Conservation (phyloP, 2,329 filamentous ascomycete genomes). For the Alternaria longipes region DNA sequence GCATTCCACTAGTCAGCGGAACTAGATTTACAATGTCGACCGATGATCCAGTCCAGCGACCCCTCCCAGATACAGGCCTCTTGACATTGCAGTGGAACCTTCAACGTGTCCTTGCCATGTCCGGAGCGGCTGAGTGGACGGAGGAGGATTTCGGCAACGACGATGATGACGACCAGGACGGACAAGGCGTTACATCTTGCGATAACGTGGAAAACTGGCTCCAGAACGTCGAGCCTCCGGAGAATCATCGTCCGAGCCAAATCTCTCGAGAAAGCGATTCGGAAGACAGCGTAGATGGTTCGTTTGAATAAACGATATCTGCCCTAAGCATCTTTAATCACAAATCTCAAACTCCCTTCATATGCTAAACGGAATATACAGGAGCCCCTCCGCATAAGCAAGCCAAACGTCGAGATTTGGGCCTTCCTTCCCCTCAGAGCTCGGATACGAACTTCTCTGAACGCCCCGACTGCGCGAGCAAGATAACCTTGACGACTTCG, state of each 20-base stretch:
- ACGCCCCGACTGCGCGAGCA: not conserved
- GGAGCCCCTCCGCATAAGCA: constrained; percentile 1
- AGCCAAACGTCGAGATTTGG: not conserved
- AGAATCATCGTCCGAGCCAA: constrained; percentile 10
- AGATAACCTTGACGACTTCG: not conserved
- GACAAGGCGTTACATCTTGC: not conserved
- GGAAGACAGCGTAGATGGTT: constrained; percentile 20
- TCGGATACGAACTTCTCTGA: not conserved
- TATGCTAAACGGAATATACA: not conserved
- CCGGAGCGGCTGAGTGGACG: constrained; percentile 27
- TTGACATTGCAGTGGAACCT: constrained; percentile 30
- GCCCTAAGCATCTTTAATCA: not conserved
- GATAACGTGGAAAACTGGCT: constrained; percentile 14
- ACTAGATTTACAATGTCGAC: constrained; percentile 25
- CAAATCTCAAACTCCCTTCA: not conserved
- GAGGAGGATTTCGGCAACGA: constrained; percentile 23
- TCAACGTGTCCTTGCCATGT: constrained; percentile 30
- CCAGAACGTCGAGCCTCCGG: constrained; percentile 11
- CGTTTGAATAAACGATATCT: constrained; percentile 11
- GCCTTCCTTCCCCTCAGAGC: not conserved
- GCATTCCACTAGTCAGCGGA: constrained; percentile 17
- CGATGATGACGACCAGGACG: constrained; percentile 6
- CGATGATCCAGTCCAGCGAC: constrained; percentile 23
- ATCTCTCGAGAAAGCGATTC: constrained; percentile 9
- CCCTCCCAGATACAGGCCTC: constrained; percentile 29